These are phyloP conservation scores for Penicillium capsulatum DNA, from an alignment of 2,329 filamentous ascomycete species.

Conservation along the genomic window DNA sequence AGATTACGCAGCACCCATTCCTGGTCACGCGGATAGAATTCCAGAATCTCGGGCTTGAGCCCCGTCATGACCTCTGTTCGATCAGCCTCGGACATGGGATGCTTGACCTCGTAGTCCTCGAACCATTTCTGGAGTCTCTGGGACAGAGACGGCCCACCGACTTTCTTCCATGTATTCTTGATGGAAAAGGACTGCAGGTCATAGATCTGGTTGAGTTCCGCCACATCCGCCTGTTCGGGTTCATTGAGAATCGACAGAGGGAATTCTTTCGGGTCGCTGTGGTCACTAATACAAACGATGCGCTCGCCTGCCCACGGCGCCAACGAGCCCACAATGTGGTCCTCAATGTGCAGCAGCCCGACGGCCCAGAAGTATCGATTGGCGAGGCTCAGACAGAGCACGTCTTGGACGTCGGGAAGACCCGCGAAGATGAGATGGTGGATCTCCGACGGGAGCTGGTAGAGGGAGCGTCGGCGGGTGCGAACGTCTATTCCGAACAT, in stretches of 20 bases:
- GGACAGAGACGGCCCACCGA: slow-evolving; percentile 9
- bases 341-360: slow-evolving; percentile 13
- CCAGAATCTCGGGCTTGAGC: slow-evolving; percentile 15
- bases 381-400: slow-evolving; percentile 15
- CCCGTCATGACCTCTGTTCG: slow-evolving; percentile 15
- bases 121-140: slow-evolving; percentile 11
- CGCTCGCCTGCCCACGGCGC: slow-evolving; percentile 28
- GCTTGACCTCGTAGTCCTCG: slow-evolving; percentile 8
- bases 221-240: slow-evolving; percentile 13
- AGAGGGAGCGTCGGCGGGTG: slow-evolving; percentile 2
- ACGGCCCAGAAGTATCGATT: slow-evolving; percentile 20
- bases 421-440: slow-evolving; percentile 11
- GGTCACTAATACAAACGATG: slow-evolving; percentile 26
- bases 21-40: slow-evolving; percentile 27
- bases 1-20: slow-evolving; percentile 33
- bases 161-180: slow-evolving; percentile 8
- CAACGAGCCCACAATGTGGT: slow-evolving; percentile 18
- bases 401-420: slow-evolving; percentile 10
- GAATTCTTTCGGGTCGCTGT: slow-evolving; percentile 11
- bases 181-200: slow-evolving; percentile 4
- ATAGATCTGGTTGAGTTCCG: slow-evolving; percentile 9
- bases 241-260: slow-evolving; percentile 6
- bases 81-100: slow-evolving; percentile 13
- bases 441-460: slow-evolving; percentile 11
- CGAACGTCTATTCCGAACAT: not conserved